A percentile compares a stretch with the other conserved stretches of the same genome.
These are phyloP conservation scores for Castanospermum australe DNA, from an alignment of 306 rosid species.

Conservation along the genomic window DNA sequence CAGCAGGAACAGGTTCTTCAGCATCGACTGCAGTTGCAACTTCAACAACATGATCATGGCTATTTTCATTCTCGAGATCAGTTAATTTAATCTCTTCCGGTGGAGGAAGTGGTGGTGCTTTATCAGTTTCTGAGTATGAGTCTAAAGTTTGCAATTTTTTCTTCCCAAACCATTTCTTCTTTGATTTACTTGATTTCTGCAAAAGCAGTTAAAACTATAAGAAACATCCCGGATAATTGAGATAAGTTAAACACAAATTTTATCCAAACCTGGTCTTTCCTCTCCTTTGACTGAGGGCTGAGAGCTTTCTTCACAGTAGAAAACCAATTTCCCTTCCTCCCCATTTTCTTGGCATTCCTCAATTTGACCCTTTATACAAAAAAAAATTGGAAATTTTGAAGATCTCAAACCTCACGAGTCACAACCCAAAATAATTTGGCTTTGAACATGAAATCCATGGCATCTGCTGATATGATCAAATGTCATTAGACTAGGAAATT, in stretches of 20 bases:
- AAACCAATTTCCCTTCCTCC: constrained; percentile 93
- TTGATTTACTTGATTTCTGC: constrained; percentile 71
- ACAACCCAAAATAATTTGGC: constrained; percentile 6
- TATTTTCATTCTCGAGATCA: constrained; percentile 50
- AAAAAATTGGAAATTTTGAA: constrained; percentile 18
- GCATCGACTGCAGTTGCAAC: constrained; percentile 31
- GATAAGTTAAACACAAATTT: neutral
- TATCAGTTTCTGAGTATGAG: constrained; percentile 42
- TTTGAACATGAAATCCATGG: neutral
- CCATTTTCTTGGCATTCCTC: constrained; percentile 88
- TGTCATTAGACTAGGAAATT: constrained; percentile 9
- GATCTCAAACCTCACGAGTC: constrained; percentile 31
- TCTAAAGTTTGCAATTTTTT: constrained; percentile 54
- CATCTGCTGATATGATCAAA: constrained; percentile 18
- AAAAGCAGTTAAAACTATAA: constrained; percentile 9
- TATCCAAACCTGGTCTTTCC: constrained; percentile 55
- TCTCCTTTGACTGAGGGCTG: constrained; percentile 89
- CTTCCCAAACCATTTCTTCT: constrained; percentile 99
- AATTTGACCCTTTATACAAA: constrained; percentile 37
- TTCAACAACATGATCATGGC: constrained; percentile 43
- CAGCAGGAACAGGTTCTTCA: constrained; percentile 37
- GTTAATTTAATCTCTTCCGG: constrained; percentile 58
- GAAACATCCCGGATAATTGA: neutral
- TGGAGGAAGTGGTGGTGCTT: constrained; percentile 53
- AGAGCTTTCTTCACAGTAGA: constrained; percentile 92